Percentiles rank a stretch among this genome's conserved stretches.
phyloP scores from a whole-genome alignment of 2,329 filamentous ascomycete genomes.

The Orbilia blumenaviensis region DNA sequence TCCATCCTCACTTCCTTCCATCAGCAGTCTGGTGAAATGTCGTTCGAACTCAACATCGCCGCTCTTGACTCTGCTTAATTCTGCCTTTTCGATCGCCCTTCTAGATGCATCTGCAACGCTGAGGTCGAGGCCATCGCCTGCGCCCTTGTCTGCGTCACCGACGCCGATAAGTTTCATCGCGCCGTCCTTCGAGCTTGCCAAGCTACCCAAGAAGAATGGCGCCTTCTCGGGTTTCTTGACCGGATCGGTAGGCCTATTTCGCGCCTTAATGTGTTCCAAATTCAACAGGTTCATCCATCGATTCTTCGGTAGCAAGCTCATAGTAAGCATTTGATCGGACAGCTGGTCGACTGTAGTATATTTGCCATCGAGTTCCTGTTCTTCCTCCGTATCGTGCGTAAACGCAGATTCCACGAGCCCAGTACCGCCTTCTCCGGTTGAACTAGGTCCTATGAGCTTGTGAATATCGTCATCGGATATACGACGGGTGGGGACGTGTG shows the following conservation, averaged over 20 bases:
- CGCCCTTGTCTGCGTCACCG: slow-evolving; percentile 58
- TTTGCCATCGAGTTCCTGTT: slow-evolving; percentile 67
- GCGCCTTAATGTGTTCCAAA: slow-evolving; percentile 79
- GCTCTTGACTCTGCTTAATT: slow-evolving; percentile 75
- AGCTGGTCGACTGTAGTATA: slow-evolving; percentile 77
- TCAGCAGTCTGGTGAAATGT: slow-evolving; percentile 69
- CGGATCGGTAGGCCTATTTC: slow-evolving; percentile 92
- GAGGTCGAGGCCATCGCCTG: slow-evolving; percentile 59
- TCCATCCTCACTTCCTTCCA: slow-evolving; percentile 66
- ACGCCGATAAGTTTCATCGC: slow-evolving; percentile 8
- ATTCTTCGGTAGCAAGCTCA: slow-evolving; percentile 87
- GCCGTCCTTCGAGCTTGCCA: slow-evolving; percentile 37
- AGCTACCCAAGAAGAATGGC: slow-evolving; percentile 87
- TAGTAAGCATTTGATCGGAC: slow-evolving; percentile 80
- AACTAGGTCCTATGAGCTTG: slow-evolving; percentile 73
- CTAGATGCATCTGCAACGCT: slow-evolving; percentile 41
- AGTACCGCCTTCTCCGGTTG: slow-evolving; percentile 81
- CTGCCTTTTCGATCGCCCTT: slow-evolving; percentile 60
- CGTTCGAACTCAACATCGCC: slow-evolving; percentile 70
- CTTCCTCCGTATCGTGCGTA: slow-evolving; percentile 66
- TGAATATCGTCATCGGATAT: slow-evolving; percentile 80
- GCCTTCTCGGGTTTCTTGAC: slow-evolving; percentile 93
- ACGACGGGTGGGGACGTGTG: slow-evolving; percentile 83
- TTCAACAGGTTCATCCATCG: slow-evolving; percentile 95
- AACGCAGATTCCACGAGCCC: slow-evolving; percentile 80